A percentile compares a stretch with the other conserved stretches of the same genome.
These are phyloP conservation scores for Termitomyces sp. DNA, from an alignment of 768 basidiomycete genomes.

Conservation along the genomic window DNA sequence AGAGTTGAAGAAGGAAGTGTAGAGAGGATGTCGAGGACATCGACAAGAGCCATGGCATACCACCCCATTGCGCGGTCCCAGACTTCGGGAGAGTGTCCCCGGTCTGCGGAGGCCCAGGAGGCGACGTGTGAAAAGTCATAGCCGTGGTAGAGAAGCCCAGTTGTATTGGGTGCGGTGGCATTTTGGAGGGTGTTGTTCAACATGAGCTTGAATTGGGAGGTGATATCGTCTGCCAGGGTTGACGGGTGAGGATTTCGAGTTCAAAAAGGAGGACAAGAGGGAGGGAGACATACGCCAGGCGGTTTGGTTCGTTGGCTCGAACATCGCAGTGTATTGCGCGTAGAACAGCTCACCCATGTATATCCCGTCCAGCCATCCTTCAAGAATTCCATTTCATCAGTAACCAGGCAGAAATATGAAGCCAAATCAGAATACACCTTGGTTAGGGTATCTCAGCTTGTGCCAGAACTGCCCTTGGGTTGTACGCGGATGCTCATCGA, in stretches of 20 bases:
- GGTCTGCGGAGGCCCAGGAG: slow-evolving; percentile 42
- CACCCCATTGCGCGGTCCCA: slow-evolving; percentile 48
- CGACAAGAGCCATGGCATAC: slow-evolving; percentile 49
- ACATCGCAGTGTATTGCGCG: slow-evolving; percentile 33
- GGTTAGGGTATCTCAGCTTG: slow-evolving; percentile 38
- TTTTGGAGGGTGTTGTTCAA: slow-evolving; percentile 40
- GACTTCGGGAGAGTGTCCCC: slow-evolving; percentile 46
- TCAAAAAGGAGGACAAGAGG: not conserved
- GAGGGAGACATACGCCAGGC: slow-evolving; percentile 32
- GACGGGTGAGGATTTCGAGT: not conserved
- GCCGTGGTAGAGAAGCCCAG: slow-evolving; percentile 45
- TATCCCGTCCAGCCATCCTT: slow-evolving; percentile 44
- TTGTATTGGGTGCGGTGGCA: slow-evolving; percentile 33
- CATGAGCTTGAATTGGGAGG: slow-evolving; percentile 39
- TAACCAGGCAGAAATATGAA: not conserved
- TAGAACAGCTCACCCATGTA: slow-evolving; percentile 48
- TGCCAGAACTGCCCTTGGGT: slow-evolving; percentile 47
- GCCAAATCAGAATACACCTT: slow-evolving; percentile 26
- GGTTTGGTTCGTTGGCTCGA: slow-evolving; percentile 32
- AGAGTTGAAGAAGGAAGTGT: slow-evolving; percentile 24
- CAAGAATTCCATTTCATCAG: not conserved
- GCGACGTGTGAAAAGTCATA: slow-evolving; percentile 43
- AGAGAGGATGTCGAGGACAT: slow-evolving; percentile 38
- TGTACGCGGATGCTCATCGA: slow-evolving; percentile 41
- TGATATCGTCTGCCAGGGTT: slow-evolving; percentile 33